Percentiles rank a stretch among this genome's conserved stretches.
phyloP scores from a whole-genome alignment of 1,139 yeast genomes.

The Waltiozyma sp. region DNA sequence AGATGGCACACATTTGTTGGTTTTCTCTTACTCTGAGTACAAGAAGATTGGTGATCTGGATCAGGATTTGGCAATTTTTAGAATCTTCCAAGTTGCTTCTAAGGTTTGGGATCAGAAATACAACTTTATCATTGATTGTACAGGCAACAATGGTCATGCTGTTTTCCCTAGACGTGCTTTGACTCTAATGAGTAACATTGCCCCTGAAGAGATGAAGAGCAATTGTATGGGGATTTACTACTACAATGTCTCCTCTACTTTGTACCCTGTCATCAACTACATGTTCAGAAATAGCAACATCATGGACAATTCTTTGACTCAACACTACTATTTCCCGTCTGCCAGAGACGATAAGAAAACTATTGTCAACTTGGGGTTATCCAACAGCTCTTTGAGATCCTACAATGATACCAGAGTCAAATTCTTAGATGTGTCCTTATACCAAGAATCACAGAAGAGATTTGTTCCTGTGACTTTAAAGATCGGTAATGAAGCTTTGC shows the following conservation, averaged over 20 bases:
- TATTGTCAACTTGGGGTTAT: conserved; percentile 40
- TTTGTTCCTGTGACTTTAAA: conserved; percentile 49
- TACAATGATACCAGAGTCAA: conserved; percentile 48
- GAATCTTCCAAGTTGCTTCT: conserved; percentile 55
- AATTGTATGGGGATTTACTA: conserved; percentile 50
- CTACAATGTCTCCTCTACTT: conserved; percentile 46
- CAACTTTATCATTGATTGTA: conserved; percentile 56
- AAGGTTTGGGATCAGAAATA: conserved; percentile 68
- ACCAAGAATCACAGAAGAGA: conserved; percentile 29
- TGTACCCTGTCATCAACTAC: conserved; percentile 27
- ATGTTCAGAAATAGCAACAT: conserved; percentile 15
- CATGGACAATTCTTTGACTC: conserved; percentile 12
- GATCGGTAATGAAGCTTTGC: conserved; percentile 63
- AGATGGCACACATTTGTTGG: conserved; percentile 66
- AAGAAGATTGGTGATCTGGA: conserved; percentile 31
- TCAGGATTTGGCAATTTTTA: conserved; percentile 45
- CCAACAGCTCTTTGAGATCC: conserved; percentile 25
- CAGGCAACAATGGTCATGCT: conserved; percentile 38
- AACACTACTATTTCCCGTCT: conserved; percentile 24
- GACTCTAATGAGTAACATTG: conserved; percentile 26
- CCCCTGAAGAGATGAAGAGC: conserved; percentile 36
- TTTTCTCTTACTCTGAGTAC: conserved; percentile 39
- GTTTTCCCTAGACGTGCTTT: conserved; percentile 21
- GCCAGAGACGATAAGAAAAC: conserved; percentile 39
- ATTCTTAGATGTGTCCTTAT: conserved; percentile 47